Evolutionary conservation across 129 eudicot species (phyloP).

Genomic region (Centrapalus pauciflorus): DNA sequence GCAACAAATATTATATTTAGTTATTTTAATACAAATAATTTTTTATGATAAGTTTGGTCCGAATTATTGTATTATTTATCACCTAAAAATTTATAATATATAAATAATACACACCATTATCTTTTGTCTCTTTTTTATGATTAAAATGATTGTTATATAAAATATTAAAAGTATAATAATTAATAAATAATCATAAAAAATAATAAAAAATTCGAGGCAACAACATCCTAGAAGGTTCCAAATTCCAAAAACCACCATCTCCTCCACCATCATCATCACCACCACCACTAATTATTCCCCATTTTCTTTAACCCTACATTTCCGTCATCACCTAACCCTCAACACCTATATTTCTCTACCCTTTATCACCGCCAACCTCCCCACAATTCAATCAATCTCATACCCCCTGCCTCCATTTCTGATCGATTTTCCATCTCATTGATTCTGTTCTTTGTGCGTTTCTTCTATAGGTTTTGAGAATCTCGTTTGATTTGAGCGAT

Average conservation of each 20-base stretch:
- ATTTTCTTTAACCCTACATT: slow-evolving; percentile 30
- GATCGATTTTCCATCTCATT: background rate
- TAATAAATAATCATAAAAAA: too few relatives aligned
- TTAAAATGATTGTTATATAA: too few relatives aligned
- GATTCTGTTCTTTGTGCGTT: background rate
- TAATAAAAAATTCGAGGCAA: background rate
- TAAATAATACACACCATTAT: too few relatives aligned
- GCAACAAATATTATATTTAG: too few relatives aligned
- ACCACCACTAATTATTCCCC: slow-evolving; percentile 20
- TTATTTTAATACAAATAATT: too few relatives aligned
- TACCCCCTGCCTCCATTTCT: slow-evolving; percentile 7
- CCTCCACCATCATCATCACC: background rate
- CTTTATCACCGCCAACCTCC: background rate
- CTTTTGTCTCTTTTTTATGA: too few relatives aligned
- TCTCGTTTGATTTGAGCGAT: slow-evolving; percentile 10
- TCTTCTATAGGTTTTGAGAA: background rate
- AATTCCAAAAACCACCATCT: slow-evolving; percentile 7
- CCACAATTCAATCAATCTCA: slow-evolving; percentile 1
- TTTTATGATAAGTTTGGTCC: too few relatives aligned
- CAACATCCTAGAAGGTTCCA: slow-evolving; percentile 16
- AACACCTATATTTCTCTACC: slow-evolving; percentile 10
- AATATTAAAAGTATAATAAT: too few relatives aligned
- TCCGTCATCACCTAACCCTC: slow-evolving; percentile 20
- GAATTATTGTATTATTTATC: too few relatives aligned
- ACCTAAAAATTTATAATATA: too few relatives aligned